Conservation (phyloP, 1,284 basidiomycete genomes). For the Xanthoconium separans region DNA sequence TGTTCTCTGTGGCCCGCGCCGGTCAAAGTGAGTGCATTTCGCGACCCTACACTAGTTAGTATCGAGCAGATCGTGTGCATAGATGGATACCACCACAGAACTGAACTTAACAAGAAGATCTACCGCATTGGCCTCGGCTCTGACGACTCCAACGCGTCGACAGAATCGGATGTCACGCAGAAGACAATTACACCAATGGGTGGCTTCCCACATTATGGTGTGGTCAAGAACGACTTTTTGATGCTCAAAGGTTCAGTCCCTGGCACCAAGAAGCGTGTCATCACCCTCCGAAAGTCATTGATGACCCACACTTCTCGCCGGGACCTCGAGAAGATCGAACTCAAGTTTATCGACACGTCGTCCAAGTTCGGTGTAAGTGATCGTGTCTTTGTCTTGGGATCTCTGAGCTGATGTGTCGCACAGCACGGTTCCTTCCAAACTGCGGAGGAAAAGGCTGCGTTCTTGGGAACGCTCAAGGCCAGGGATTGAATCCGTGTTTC, state of each 20-base stretch:
- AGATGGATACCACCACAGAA: conserved; percentile 99
- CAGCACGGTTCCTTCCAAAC: conserved; percentile 96
- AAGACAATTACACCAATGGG: conserved; percentile 98
- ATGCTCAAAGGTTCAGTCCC: conserved; percentile 94
- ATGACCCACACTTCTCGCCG: conserved; percentile 87
- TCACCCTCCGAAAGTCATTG: conserved; percentile 88
- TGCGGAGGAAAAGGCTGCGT: conserved; percentile 91
- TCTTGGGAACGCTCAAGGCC: conserved; percentile 90
- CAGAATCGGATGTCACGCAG: conserved; percentile 90
- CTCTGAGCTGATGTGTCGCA: conserved; percentile 16
- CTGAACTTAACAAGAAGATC: conserved; percentile 98
- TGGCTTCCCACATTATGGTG: conserved; percentile 99
- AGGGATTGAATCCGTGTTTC: conserved; percentile 49
- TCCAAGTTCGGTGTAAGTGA: conserved; percentile 87
- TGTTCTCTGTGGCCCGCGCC: conserved; percentile 99
- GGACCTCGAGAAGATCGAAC: conserved; percentile 94
- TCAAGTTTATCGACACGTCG: conserved; percentile 99
- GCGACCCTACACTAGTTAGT: not conserved
- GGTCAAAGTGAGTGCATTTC: conserved; percentile 82
- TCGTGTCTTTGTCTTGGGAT: not conserved
- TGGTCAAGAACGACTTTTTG: conserved; percentile 98
- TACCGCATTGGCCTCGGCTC: conserved; percentile 90
- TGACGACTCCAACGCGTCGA: conserved; percentile 87
- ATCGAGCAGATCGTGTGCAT: conserved; percentile 16
- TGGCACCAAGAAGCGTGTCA: conserved; percentile 97